Conservation (phyloP, 495 filamentous ascomycete species). For the Hypomontagnella submonticulosa region DNA sequence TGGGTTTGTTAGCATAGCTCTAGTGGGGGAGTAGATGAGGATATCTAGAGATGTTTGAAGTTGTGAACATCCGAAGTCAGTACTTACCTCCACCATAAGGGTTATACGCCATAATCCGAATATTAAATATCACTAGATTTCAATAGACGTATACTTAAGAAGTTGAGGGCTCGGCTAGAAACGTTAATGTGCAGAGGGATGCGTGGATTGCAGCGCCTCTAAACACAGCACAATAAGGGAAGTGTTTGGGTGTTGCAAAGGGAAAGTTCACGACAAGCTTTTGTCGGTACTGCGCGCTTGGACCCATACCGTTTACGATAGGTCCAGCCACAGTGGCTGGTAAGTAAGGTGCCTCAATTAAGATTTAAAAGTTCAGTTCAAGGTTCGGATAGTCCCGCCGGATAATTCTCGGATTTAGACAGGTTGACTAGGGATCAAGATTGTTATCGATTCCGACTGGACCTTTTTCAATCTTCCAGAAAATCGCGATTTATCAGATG, state of each 20-base stretch:
- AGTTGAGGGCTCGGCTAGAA: neutral
- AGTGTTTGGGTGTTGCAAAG: slow-evolving; percentile 21
- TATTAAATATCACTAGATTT: slow-evolving; percentile 11
- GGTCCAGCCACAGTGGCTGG: too few species aligned
- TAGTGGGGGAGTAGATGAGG: slow-evolving; percentile 16
- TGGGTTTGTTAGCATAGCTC: slow-evolving; percentile 22
- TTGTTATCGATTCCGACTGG: neutral
- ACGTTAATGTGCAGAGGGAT: slow-evolving; percentile 6
- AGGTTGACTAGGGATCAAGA: neutral
- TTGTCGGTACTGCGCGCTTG: too few species aligned
- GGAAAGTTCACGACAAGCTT: too few species aligned
- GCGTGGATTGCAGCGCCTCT: slow-evolving; percentile 6
- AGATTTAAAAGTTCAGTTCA: too few species aligned
- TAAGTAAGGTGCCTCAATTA: too few species aligned
- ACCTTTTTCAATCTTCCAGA: neutral
- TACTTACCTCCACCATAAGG: slow-evolving; percentile 75
- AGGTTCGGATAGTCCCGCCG: too few species aligned
- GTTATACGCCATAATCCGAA: slow-evolving; percentile 73
- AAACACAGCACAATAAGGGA: slow-evolving; percentile 10
- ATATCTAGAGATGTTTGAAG: neutral
- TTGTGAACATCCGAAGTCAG: slow-evolving; percentile 2
- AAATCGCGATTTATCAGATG: neutral
- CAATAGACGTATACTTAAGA: neutral
- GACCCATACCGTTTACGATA: too few species aligned
- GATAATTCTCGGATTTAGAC: too few species aligned